Percentiles rank a stretch among this genome's conserved stretches.
These are phyloP conservation scores for Trichoderma sp. DNA, from an alignment of 2,329 filamentous ascomycete species.

Conservation along the genomic window DNA sequence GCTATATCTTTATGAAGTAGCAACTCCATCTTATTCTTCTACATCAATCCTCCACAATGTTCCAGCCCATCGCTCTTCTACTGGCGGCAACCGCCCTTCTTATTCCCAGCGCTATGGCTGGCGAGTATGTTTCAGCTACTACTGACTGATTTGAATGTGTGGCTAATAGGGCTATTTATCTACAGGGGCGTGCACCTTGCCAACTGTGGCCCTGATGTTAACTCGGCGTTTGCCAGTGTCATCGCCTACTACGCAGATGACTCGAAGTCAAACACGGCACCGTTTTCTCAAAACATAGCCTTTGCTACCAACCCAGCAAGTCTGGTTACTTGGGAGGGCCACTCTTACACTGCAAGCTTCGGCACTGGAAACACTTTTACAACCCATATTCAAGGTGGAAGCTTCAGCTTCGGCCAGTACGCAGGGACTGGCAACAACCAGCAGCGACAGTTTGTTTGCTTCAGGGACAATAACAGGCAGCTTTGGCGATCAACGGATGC, in stretches of 20 bases:
- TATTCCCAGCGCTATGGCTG: neutral
- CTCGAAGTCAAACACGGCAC: slow-evolving; percentile 2
- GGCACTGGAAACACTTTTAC: slow-evolving; percentile 8
- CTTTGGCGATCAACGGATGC: neutral
- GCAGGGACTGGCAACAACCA: slow-evolving; percentile 15
- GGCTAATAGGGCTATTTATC: neutral
- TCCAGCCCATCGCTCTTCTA: slow-evolving; percentile 1
- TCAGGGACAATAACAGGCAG: slow-evolving; percentile 13
- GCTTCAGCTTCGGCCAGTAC: slow-evolving; percentile 9
- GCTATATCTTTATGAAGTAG: neutral
- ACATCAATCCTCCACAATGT: neutral
- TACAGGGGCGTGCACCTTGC: slow-evolving; percentile 14
- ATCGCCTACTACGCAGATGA: slow-evolving; percentile 19
- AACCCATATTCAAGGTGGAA: neutral
- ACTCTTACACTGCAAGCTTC: slow-evolving; percentile 1
- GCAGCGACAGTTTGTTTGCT: slow-evolving; percentile 14
- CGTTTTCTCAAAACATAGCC: slow-evolving; percentile 1
- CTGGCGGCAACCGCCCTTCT: slow-evolving; percentile 7
- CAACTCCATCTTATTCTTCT: neutral
- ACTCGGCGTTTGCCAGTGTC: neutral
- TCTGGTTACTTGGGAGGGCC: neutral
- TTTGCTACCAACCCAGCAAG: neutral
- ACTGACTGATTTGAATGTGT: neutral
- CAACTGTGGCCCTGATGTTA: slow-evolving; percentile 3
- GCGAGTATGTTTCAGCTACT: slow-evolving; percentile 4